A percentile compares a stretch with the other conserved stretches of the same genome.
Conservation (phyloP, 2,329 filamentous ascomycete species). For the Nothopassalora personata region DNA sequence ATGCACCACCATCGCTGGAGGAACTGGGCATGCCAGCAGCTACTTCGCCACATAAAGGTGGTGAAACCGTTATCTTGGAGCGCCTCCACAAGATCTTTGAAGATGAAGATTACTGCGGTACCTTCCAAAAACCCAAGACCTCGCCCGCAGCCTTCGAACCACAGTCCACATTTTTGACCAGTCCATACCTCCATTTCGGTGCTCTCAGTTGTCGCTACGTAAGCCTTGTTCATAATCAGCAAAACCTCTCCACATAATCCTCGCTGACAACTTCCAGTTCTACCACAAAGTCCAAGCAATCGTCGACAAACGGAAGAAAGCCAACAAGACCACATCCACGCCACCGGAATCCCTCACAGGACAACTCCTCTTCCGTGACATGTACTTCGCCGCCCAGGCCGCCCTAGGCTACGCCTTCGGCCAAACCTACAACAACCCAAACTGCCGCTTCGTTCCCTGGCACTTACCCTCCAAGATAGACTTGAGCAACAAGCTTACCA, state of each 20-base stretch:
- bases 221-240: neutral
- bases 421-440: slow-evolving; percentile 60
- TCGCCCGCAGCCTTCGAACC: slow-evolving; percentile 69
- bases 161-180: slow-evolving; percentile 67
- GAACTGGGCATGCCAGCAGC: slow-evolving; percentile 64
- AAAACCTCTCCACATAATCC: neutral
- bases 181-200: slow-evolving; percentile 70
- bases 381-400: slow-evolving; percentile 69
- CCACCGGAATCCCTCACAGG: slow-evolving; percentile 67
- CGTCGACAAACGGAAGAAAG: slow-evolving; percentile 52
- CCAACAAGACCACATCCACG: slow-evolving; percentile 46
- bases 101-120: slow-evolving; percentile 62
- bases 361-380: slow-evolving; percentile 71
- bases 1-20: slow-evolving; percentile 63
- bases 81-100: slow-evolving; percentile 55
- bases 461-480: slow-evolving; percentile 61
- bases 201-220: slow-evolving; percentile 59
- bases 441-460: slow-evolving; percentile 74
- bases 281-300: slow-evolving; percentile 66
- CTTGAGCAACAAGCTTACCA: slow-evolving; percentile 45
- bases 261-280: slow-evolving; percentile 38
- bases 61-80: slow-evolving; percentile 61
- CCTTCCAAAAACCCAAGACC: slow-evolving; percentile 70
- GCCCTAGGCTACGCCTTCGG: slow-evolving; percentile 58
- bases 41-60: slow-evolving; percentile 63